Base-by-base conservation (phyloP, 1,284 basidiomycete species). In the Boletus sp. region DNA sequence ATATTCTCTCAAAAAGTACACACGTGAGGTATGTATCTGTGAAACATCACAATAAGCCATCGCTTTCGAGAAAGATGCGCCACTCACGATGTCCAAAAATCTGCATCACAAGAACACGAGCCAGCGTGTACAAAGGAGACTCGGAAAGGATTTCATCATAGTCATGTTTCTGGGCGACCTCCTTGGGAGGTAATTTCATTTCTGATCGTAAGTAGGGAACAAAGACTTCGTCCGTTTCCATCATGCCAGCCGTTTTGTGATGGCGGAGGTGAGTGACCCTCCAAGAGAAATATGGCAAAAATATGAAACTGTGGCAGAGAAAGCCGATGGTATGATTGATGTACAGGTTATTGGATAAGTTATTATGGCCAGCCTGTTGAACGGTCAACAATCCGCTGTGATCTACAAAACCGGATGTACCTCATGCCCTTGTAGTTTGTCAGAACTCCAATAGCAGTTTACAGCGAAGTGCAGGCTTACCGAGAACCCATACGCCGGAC, bases 91-190 rank as follows among this genome's bases (percentile, higher is more conserved):
- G 42, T 20, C 42, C 42, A 20, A 44, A 44, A 29, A 44, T 36
- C 25, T 44, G 42, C 42, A 36, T 36, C 10, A 44, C 19, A 13
- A 44, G 34, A 20, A 44, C 25, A 26, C 33, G 33, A 29, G 3
- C 34, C 9, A 44, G 19, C 23, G 34, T 26, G 25, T 44, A 44
- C 13, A 44, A 44, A n/a, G 42, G 42, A 16, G 42, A 20, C 14
- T 44, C 42, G 13, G 42, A 44, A 16, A 44, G 42, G 27, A 44
- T 44, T 29, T 44, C 42, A 9, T 44, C 42, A 9, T 44, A 44
- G 19, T 44, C 42, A 3, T 44, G 42, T 22, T 44, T 35, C 0
- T 44, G 42, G 22, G 42, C 42, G 19, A 22, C 25, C 12, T 44
- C 42, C 25, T 36, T 20, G 7, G 42, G 42, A 44, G 42, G 42